A percentile compares a stretch with the other conserved stretches of the same genome.
Conservation (phyloP, 345 rosid species). For the Zanthoxylum bungeanum region DNA sequence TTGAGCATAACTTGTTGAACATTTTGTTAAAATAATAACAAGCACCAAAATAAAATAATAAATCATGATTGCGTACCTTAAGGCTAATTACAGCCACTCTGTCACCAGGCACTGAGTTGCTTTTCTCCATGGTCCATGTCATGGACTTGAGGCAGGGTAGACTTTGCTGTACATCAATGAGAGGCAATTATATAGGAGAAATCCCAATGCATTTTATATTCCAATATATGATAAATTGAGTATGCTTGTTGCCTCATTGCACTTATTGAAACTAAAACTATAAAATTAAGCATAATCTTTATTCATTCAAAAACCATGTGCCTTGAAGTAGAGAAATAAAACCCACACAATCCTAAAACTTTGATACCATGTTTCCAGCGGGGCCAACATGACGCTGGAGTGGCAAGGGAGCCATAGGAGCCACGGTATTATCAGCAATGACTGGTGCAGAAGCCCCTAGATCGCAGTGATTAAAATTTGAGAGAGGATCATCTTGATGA, state of each 20-base stretch:
- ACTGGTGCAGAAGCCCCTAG: conserved; percentile 24
- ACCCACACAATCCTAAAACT: conserved; percentile 1
- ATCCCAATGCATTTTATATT: conserved; percentile 8
- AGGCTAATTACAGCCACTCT: conserved; percentile 45
- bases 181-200: conserved; percentile 5
- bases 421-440: conserved; percentile 14
- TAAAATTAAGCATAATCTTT: neutral
- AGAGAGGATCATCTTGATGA: conserved; percentile 33
- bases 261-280: neutral
- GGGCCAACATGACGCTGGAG: conserved; percentile 26
- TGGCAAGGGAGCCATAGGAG: conserved; percentile 19
- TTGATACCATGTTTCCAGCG: conserved; percentile 30
- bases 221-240: neutral
- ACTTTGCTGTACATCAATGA: conserved; percentile 25
- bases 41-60: neutral
- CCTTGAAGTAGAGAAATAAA: neutral
- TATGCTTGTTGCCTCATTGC: neutral
- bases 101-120: conserved; percentile 29
- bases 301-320: neutral
- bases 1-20: neutral
- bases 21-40: neutral
- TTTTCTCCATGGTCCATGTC: conserved; percentile 52
- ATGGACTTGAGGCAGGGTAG: conserved; percentile 51
- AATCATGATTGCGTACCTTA: conserved; percentile 32
- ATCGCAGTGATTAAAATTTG: conserved; percentile 21